Conservation (phyloP, 768 basidiomycete species). For the Leccinellum albellum region DNA sequence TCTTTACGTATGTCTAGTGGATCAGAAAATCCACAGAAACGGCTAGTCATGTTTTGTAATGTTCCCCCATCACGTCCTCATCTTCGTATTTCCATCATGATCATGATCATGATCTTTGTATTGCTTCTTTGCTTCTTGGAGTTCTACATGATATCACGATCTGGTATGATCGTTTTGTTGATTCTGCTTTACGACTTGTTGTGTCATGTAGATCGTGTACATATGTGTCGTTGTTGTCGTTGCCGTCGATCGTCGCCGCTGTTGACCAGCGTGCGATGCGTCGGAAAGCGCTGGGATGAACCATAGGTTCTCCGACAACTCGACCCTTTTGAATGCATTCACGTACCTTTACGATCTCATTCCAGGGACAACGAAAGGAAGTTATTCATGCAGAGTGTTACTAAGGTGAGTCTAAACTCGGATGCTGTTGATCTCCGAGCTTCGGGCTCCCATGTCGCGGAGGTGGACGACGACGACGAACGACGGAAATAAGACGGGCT, state of each 20-base stretch:
- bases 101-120: neutral
- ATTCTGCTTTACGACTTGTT: conserved; percentile 1
- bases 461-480: neutral
- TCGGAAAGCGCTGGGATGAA: neutral
- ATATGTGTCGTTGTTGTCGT: neutral
- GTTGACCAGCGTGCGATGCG: neutral
- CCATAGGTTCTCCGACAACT: neutral
- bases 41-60: neutral
- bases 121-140: neutral
- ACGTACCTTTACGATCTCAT: neutral
- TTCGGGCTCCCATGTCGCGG: neutral
- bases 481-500: neutral
- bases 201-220: neutral
- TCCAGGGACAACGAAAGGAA: neutral
- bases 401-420: neutral
- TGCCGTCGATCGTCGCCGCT: neutral
- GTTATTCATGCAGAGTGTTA: neutral
- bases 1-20: neutral
- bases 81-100: neutral
- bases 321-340: neutral
- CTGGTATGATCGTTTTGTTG: neutral
- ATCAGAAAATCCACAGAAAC: conserved; percentile 9
- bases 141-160: neutral
- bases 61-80: neutral
- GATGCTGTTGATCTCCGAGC: neutral